Conservation (phyloP, 1,284 basidiomycete genomes). For the Malassezia caprae region DNA sequence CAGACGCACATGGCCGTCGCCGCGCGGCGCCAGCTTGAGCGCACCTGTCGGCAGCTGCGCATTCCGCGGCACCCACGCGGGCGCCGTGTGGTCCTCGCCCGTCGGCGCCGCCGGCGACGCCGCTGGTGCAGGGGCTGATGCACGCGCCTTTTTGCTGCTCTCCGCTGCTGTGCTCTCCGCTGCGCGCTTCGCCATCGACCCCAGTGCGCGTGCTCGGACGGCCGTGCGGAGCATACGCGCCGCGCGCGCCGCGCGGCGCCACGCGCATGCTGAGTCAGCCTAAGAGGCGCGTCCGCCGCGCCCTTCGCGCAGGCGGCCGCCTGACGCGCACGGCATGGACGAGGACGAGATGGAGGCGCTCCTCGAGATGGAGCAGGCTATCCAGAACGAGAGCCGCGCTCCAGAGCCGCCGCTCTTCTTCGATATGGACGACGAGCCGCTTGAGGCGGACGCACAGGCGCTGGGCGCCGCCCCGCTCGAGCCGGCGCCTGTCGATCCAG, state of each 20-base stretch:
- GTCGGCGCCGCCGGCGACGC: slow-evolving; percentile 12
- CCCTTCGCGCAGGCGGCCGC: neutral
- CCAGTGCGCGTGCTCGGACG: neutral
- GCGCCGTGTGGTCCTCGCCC: slow-evolving; percentile 14
- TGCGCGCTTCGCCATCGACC: slow-evolving; percentile 5
- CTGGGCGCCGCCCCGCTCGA: neutral
- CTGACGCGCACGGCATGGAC: neutral
- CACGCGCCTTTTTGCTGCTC: neutral
- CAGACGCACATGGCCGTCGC: slow-evolving; percentile 23
- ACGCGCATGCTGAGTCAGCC: neutral
- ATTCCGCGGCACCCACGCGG: slow-evolving; percentile 17
- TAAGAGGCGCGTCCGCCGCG: too few relatives aligned
- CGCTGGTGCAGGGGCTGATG: neutral
- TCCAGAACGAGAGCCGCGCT: neutral
- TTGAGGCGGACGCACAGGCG: neutral
- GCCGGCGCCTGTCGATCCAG: too few relatives aligned
- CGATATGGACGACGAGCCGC: slow-evolving; percentile 1
- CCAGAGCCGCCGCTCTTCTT: slow-evolving; percentile 2
- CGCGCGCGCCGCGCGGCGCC: neutral
- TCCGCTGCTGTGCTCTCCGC: neutral
- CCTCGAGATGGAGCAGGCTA: slow-evolving; percentile 7
- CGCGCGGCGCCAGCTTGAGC: slow-evolving; percentile 1
- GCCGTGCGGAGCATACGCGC: neutral
- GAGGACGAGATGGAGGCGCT: slow-evolving; percentile 9
- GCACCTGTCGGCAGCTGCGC: slow-evolving; percentile 7